phyloP scores from a whole-genome alignment of 306 rosid genomes.

The Mimosa bimucronata region DNA sequence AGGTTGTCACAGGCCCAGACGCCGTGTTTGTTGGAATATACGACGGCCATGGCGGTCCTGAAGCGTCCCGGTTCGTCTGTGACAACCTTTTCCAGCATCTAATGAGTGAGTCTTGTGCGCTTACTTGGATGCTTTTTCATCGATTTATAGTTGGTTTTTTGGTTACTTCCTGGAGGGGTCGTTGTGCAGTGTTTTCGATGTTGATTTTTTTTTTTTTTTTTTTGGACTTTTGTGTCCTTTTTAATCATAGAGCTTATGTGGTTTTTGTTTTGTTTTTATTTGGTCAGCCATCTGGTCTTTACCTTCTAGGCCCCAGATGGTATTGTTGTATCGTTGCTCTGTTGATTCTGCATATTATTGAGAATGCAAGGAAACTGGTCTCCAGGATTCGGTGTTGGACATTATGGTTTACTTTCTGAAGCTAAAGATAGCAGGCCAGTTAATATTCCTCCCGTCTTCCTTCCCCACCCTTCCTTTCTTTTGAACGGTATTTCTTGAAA shows the following conservation, averaged over 20 bases:
- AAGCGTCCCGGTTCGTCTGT: conserved; percentile 1
- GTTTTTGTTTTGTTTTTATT: neutral
- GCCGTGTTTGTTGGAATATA: conserved; percentile 19
- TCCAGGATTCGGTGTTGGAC: neutral
- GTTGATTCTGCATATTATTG: neutral
- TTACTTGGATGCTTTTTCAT: neutral
- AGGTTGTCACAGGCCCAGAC: conserved; percentile 19
- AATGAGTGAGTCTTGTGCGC: conserved; percentile 11
- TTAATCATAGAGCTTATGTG: neutral
- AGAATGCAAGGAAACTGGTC: neutral
- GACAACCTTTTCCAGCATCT: conserved; percentile 8
- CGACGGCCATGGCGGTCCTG: conserved; percentile 28
- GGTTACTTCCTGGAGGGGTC: neutral
- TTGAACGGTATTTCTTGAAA: conserved; percentile 15
- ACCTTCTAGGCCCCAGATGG: neutral
- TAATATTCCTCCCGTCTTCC: conserved; percentile 6
- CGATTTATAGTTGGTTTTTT: neutral
- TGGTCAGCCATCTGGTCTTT: neutral
- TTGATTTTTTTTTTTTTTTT: neutral
- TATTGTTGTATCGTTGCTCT: conserved; percentile 6
- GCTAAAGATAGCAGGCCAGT: neutral
- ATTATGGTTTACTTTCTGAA: conserved; percentile 22
- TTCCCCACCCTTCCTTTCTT: neutral
- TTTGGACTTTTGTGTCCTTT: neutral
- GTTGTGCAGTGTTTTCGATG: conserved; percentile 6